Base-by-base conservation (phyloP, 2,329 filamentous ascomycete genomes). In the Leptographium galeiforme region DNA sequence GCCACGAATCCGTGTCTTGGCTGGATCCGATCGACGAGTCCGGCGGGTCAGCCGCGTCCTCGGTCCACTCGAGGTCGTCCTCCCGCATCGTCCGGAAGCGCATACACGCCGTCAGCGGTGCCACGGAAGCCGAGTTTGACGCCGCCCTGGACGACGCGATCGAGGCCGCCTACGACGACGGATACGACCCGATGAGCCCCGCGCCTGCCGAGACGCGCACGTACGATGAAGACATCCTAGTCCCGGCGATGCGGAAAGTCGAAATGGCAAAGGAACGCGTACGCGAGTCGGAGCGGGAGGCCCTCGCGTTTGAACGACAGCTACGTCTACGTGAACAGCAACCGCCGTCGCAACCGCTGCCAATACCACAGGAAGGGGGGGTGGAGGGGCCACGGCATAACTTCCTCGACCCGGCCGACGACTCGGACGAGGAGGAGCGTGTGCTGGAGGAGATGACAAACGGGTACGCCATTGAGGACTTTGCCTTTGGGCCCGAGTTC, bases 21-120 rank as follows among this genome's bases (percentile, higher is more conserved):
- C 70, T 95, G n/a, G 88, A 95, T 63, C 91, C 89, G 1, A 93
- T 94, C 54, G 87, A 95, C 64, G 90, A 95, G 61, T 95, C 89
- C 25, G 87, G 84, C 39, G 85, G 80, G 18, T 95, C 90, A 1
- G 83, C 82, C 4, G 76, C 79, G 3, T 88, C 87, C 2, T 95
- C 90, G 0, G 76, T 89, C 2, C 87, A 89, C 64, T 95, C 90
- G 0, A 76, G 87, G 49, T 82, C 84, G 5, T 90, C 87, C 1
- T 87, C 85, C 1, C 69, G 81, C 45, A 69, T 86, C 48, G 76
- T 80, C 57, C 77, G 85, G 58, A 87, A 84, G 62, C 84, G 86
- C 58, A 78, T 88, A 52, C 80, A 85, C 49, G 75, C 74, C 39
- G 65, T 76, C 3, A 91, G 86, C 58, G 82, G 82, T 46, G 81